phyloP scores from a whole-genome alignment of 2,329 filamentous ascomycete species.

The Colletotrichum siamense region DNA sequence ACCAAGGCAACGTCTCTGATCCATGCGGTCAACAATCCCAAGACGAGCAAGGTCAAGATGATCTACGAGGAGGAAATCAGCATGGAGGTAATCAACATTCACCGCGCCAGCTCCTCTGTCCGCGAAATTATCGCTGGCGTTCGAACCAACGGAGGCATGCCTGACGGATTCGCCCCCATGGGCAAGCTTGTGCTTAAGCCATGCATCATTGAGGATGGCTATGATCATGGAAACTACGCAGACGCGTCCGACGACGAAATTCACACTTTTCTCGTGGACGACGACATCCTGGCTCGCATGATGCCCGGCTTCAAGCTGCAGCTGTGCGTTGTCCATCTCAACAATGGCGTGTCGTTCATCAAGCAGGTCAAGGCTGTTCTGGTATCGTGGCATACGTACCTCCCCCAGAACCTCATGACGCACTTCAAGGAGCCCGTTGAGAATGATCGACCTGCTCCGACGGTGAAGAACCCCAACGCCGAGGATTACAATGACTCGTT shows the following conservation, averaged over 20 bases:
- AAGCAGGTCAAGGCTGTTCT: conserved; percentile 60
- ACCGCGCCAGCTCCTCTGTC: conserved; percentile 45
- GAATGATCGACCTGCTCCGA: conserved; percentile 51
- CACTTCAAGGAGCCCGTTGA: conserved; percentile 64
- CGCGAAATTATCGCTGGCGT: conserved; percentile 46
- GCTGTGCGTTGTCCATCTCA: conserved; percentile 59
- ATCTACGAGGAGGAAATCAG: conserved; percentile 55
- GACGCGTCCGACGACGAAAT: background rate
- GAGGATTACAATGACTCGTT: background rate
- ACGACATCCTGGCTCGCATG: conserved; percentile 55
- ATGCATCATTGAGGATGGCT: conserved; percentile 53
- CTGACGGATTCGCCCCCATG: conserved; percentile 41
- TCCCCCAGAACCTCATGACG: conserved; percentile 74
- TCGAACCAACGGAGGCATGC: conserved; percentile 32
- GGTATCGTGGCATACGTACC: conserved; percentile 67
- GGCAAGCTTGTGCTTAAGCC: conserved; percentile 51
- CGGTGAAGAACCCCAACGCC: conserved; percentile 39
- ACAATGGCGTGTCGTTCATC: conserved; percentile 70
- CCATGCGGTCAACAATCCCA: background rate
- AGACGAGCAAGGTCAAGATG: conserved; percentile 35
- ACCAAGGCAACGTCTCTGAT: background rate
- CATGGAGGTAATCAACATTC: conserved; percentile 65
- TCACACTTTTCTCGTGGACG: conserved; percentile 71
- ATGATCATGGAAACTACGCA: conserved; percentile 37
- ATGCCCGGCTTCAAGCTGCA: conserved; percentile 70